A percentile compares a stretch with the other conserved stretches of the same genome.
phyloP scores from a whole-genome alignment of 495 filamentous ascomycete species.

The Penicillium angulare region DNA sequence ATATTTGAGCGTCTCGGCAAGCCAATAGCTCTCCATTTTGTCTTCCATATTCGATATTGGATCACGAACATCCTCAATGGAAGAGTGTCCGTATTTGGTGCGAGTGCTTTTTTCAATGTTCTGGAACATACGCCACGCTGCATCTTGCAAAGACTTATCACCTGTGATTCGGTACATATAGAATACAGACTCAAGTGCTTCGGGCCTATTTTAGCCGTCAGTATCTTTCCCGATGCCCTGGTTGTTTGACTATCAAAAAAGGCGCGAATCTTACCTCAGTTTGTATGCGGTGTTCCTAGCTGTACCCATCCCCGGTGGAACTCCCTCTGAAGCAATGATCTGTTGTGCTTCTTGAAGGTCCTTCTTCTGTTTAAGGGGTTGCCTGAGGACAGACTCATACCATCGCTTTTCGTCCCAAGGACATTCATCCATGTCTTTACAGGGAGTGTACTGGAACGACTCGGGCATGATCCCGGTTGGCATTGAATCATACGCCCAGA shows the following conservation, averaged over 20 bases:
- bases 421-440: conserved; percentile 45
- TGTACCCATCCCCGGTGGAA: conserved; percentile 58
- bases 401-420: conserved; percentile 55
- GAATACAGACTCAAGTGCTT: conserved; percentile 73
- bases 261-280: conserved; percentile 48
- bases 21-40: conserved; percentile 59
- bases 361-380: conserved; percentile 18
- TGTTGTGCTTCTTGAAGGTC: conserved; percentile 35
- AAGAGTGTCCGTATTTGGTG: conserved; percentile 57
- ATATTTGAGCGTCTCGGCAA: conserved; percentile 88
- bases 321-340: conserved; percentile 41
- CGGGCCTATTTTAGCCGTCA: conserved; percentile 48
- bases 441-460: conserved; percentile 51
- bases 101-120: conserved; percentile 59
- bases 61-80: conserved; percentile 56
- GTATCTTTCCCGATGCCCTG: not conserved
- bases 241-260: not conserved
- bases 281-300: conserved; percentile 64
- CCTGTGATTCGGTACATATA: conserved; percentile 75
- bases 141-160: conserved; percentile 59
- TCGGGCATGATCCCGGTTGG: conserved; percentile 64
- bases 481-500: conserved; percentile 58
- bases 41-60: conserved; percentile 32
- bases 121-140: conserved; percentile 76
- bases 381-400: conserved; percentile 36